Conservation (phyloP, 2,329 filamentous ascomycete species). For the Aureobasidium mangrovei region DNA sequence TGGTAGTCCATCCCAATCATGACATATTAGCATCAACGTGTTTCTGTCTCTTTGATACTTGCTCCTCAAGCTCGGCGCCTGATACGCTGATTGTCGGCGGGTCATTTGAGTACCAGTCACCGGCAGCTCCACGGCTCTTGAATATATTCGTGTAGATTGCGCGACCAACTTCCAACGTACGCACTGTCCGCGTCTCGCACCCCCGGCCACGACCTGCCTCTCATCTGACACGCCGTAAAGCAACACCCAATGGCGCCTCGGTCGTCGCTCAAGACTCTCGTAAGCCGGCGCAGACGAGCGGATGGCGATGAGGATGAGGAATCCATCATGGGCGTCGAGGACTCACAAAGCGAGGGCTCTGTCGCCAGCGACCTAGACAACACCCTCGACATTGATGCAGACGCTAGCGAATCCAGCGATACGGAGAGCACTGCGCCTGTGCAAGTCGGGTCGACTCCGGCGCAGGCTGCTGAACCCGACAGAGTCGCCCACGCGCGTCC, state of each 20-base stretch:
- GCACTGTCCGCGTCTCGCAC: too few relatives aligned
- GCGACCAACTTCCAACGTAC: too few relatives aligned
- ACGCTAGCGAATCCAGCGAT: conserved; percentile 50
- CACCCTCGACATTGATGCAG: conserved; percentile 34
- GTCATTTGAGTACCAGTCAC: too few relatives aligned
- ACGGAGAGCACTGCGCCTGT: conserved; percentile 32
- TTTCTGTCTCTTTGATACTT: too few relatives aligned
- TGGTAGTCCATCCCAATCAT: too few relatives aligned
- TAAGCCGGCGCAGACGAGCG: conserved; percentile 58
- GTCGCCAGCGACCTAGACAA: conserved; percentile 48
- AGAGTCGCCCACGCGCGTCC: conserved; percentile 15
- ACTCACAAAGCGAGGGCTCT: conserved; percentile 56
- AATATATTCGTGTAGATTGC: too few relatives aligned
- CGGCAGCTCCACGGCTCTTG: too few relatives aligned
- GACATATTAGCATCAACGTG: too few relatives aligned
- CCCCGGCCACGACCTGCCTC: neutral
- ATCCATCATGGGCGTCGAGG: conserved; percentile 45
- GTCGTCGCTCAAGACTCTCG: conserved; percentile 49
- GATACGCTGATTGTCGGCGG: too few relatives aligned
- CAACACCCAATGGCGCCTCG: conserved; percentile 41
- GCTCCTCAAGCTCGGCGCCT: too few relatives aligned
- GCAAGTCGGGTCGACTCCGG: neutral
- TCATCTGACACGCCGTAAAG: neutral
- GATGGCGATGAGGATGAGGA: conserved; percentile 63
- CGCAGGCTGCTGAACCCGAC: conserved; percentile 7